Conservation (phyloP, 2,329 filamentous ascomycete genomes). For the Xylaria sp. region DNA sequence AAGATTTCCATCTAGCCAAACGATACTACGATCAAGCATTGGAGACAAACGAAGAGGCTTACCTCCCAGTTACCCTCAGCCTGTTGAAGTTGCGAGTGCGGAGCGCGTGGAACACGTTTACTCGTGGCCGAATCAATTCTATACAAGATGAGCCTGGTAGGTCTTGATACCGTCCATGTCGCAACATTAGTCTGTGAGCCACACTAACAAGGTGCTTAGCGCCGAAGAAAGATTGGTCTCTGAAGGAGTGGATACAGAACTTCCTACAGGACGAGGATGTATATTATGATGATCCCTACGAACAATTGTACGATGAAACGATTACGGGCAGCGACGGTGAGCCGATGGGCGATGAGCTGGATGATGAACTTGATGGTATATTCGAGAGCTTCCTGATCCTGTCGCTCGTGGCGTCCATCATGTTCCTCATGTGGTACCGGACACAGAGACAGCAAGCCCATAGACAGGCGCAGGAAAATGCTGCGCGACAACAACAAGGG, state of each 20-base stretch:
- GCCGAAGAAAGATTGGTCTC: slow-evolving; percentile 76
- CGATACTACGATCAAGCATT: slow-evolving; percentile 93
- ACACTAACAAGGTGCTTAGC: slow-evolving; percentile 60
- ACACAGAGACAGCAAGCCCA: slow-evolving; percentile 74
- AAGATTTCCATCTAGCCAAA: slow-evolving; percentile 98
- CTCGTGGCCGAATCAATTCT: slow-evolving; percentile 88
- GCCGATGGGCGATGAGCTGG: slow-evolving; percentile 66
- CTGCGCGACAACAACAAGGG: slow-evolving; percentile 35
- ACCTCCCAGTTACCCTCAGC: slow-evolving; percentile 89
- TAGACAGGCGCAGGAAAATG: slow-evolving; percentile 50
- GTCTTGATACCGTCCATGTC: slow-evolving; percentile 43
- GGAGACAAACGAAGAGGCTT: slow-evolving; percentile 91
- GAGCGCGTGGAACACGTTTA: slow-evolving; percentile 95
- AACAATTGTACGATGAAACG: slow-evolving; percentile 65
- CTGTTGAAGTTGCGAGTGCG: slow-evolving; percentile 84
- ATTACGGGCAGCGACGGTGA: slow-evolving; percentile 67
- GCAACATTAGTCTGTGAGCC: neutral
- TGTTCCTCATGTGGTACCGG: slow-evolving; percentile 83
- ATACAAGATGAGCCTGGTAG: slow-evolving; percentile 90
- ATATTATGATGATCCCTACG: slow-evolving; percentile 71
- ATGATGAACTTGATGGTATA: slow-evolving; percentile 78
- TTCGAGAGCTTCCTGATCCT: slow-evolving; percentile 88
- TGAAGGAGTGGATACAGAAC: slow-evolving; percentile 86
- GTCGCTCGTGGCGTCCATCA: slow-evolving; percentile 77
- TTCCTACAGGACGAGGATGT: slow-evolving; percentile 79